Conservation (phyloP, 129 eudicot genomes). For the Centaurea solstitialis region DNA sequence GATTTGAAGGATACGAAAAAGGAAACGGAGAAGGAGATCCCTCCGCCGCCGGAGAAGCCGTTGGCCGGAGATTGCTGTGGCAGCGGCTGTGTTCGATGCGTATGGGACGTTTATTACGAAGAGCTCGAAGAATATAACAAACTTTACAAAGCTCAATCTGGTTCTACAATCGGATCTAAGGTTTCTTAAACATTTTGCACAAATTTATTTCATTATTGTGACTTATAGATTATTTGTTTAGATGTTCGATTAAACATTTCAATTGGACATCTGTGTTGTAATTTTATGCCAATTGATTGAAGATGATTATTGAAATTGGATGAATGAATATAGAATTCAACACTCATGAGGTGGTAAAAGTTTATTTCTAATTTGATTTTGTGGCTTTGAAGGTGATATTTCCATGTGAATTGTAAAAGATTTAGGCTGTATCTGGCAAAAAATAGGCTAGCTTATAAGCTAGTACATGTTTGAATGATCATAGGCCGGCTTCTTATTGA, state of each 20-base stretch:
- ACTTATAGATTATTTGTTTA: slow-evolving; percentile 7
- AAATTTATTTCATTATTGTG: not conserved
- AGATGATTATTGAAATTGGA: slow-evolving; percentile 15
- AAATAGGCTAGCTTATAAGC: too few relatives aligned
- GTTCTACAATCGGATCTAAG: slow-evolving; percentile 23
- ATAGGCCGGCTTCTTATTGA: too few relatives aligned
- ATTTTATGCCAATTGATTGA: slow-evolving; percentile 12
- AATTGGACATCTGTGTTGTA: slow-evolving; percentile 9
- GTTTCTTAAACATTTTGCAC: slow-evolving; percentile 20
- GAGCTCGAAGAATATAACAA: slow-evolving; percentile 71
- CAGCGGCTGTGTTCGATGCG: slow-evolving; percentile 91
- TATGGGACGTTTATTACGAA: slow-evolving; percentile 84
- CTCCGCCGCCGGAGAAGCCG: slow-evolving; percentile 95
- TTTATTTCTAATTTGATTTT: not conserved
- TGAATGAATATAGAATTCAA: not conserved
- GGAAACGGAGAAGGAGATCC: slow-evolving; percentile 42
- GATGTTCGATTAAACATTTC: slow-evolving; percentile 6
- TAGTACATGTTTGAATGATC: too few relatives aligned
- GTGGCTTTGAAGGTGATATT: not conserved
- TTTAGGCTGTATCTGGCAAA: too few relatives aligned
- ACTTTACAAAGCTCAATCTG: slow-evolving; percentile 37
- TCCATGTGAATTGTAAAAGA: slow-evolving; percentile 11
- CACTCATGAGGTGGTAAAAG: not conserved
- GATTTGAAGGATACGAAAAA: slow-evolving; percentile 15
- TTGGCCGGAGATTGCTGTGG: slow-evolving; percentile 92